phyloP scores from a whole-genome alignment of 345 rosid genomes.

The Geranium brycei region DNA sequence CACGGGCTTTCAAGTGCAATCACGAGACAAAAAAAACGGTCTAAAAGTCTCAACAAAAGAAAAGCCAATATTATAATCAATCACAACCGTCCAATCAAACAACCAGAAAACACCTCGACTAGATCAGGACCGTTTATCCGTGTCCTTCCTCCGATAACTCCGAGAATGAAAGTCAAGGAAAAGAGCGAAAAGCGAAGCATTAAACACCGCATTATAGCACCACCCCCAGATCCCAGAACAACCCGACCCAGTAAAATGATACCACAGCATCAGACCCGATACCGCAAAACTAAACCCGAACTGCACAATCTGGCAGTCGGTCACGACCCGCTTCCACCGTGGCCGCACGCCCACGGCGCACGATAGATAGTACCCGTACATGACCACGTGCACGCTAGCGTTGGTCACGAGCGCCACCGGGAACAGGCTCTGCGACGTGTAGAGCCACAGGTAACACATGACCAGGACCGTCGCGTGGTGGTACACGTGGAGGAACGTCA shows the following conservation, averaged over 20 bases:
- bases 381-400: slow-evolving; percentile 42
- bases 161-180: slow-evolving; percentile 38
- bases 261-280: slow-evolving; percentile 25
- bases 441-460: slow-evolving; percentile 45
- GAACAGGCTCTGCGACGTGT: slow-evolving; percentile 35
- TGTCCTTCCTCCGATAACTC: slow-evolving; percentile 22
- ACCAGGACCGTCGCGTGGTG: slow-evolving; percentile 50
- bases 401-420: slow-evolving; percentile 43
- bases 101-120: neutral
- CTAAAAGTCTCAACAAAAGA: too few species aligned
- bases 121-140: neutral
- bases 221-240: slow-evolving; percentile 50
- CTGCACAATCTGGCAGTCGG: slow-evolving; percentile 52
- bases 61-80: neutral
- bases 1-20: too few species aligned
- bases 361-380: slow-evolving; percentile 45
- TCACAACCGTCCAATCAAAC: neutral
- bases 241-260: slow-evolving; percentile 38
- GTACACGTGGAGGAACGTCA: slow-evolving; percentile 61
- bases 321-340: slow-evolving; percentile 50
- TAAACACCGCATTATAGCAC: slow-evolving; percentile 44
- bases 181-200: slow-evolving; percentile 34
- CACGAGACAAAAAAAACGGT: too few species aligned
- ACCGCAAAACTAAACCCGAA: slow-evolving; percentile 34
- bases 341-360: slow-evolving; percentile 42